phyloP scores from a whole-genome alignment of 495 filamentous ascomycete genomes.

The Penicillium arizonense region DNA sequence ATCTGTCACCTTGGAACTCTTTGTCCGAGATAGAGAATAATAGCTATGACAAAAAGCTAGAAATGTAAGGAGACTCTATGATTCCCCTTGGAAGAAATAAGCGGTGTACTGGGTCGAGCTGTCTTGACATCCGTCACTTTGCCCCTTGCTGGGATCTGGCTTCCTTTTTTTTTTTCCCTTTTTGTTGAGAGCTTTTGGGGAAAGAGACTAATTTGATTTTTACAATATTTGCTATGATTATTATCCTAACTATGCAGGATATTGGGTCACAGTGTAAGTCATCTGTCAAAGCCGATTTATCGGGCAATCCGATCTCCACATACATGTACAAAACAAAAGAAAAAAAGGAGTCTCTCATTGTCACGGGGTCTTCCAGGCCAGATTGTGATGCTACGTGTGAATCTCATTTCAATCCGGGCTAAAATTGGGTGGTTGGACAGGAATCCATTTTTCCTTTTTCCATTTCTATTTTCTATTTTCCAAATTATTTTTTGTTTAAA shows the following conservation, averaged over 20 bases:
- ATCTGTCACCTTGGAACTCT: conserved; percentile 5
- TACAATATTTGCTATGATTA: conserved; percentile 2
- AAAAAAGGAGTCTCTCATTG: not conserved
- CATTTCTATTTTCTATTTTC: not conserved
- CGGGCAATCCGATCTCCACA: too few species aligned
- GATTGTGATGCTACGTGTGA: conserved; percentile 11
- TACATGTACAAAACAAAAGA: too few species aligned
- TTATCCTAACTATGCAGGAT: not conserved
- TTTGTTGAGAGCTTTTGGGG: not conserved
- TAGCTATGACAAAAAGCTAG: not conserved
- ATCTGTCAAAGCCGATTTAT: too few species aligned
- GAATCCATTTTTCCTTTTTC: not conserved
- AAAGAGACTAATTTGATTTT: not conserved
- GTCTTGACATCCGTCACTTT: not conserved
- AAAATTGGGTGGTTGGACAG: conserved; percentile 3
- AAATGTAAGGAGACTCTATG: not conserved
- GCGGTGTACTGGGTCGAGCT: conserved; percentile 5
- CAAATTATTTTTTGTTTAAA: not conserved
- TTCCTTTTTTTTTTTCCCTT: not conserved
- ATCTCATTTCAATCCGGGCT: conserved; percentile 7
- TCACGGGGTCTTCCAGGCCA: conserved; percentile 6
- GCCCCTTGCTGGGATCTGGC: conserved; percentile 10
- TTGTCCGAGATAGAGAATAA: not conserved
- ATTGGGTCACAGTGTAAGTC: not conserved
- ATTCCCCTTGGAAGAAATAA: not conserved